Base-by-base conservation (phyloP, 371 early-diverging fungal genomes). In the Mucor indicus region DNA sequence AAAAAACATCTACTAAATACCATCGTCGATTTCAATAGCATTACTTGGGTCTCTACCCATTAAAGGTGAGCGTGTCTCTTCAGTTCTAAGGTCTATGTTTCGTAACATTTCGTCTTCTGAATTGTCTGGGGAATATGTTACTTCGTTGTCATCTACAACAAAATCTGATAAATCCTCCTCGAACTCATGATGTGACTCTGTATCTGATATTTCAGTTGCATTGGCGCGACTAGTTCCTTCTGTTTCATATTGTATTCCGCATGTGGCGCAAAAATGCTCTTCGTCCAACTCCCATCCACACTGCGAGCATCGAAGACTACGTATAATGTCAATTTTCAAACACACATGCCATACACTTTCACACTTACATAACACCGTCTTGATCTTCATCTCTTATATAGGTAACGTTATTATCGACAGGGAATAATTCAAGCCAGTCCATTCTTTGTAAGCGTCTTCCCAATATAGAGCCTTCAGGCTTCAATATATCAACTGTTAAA, bases 341-440 rank as follows among this genome's bases (percentile, higher is more conserved):
- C n/a, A n/a, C n/a, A n/a, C n/a, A n/a, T n/a, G n/a, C n/a, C n/a
- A n/a, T n/a, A n/a, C n/a, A n/a, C n/a, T n/a, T n/a, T n/a, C n/a
- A n/a, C n/a, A 35, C 48, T 54, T 54, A 54, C 55, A 54, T 40
- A 7, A 47, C 30, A 21, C 43, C 50, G 19, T 50, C 50, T n/a
- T 42, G 17, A 50, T 50, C 50, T 32, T 39, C 32, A 32, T 48
- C 49, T 0, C 35, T 24, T 20, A 50, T 50, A 42, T 17, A 50
- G 12, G 23, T 35, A 1, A 25, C 15, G 2, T 50, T 29, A 9
- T 50, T 50, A 30, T 50, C 36, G 21, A 48, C 16, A 35, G 55
- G 42, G 43, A 37, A 48, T 27, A 54, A 30, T 5, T 3, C 1
- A 17, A 25, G 22, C 55, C 55, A 54, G 11, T 47, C 32, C 7